Conservation (phyloP, 257 asterid species). For the Solanum rostratum region DNA sequence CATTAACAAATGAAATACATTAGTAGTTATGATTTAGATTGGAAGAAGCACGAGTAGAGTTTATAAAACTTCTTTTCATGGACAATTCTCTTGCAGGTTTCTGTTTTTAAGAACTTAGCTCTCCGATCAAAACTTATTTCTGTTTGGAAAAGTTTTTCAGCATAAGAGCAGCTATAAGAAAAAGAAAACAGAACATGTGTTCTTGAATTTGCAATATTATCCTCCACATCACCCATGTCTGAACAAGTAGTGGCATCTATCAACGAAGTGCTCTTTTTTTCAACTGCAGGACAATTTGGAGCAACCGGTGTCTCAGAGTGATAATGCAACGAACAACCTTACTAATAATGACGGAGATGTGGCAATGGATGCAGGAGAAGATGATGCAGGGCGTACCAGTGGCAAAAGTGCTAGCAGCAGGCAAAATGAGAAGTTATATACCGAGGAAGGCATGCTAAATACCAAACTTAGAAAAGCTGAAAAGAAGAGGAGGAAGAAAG, state of each 20-base stretch:
- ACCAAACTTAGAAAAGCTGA: constrained; percentile 59
- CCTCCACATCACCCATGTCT: neutral
- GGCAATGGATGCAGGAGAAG: constrained; percentile 50
- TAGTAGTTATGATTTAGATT: neutral
- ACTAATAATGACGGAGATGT: constrained; percentile 27
- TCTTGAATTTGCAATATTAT: neutral
- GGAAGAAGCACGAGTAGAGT: neutral
- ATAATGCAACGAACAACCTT: neutral
- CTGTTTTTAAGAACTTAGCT: neutral
- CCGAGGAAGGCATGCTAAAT: constrained; percentile 74
- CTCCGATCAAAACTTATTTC: neutral
- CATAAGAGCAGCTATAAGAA: neutral
- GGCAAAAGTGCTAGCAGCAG: constrained; percentile 27
- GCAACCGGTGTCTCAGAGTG: constrained; percentile 4
- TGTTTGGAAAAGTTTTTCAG: neutral
- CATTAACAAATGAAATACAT: neutral
- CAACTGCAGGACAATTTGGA: constrained; percentile 39
- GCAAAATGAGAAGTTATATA: constrained; percentile 77
- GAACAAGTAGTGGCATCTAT: neutral
- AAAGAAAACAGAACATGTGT: neutral
- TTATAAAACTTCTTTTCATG: neutral
- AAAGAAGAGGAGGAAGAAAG: constrained; percentile 57
- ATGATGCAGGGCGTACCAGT: constrained; percentile 21
- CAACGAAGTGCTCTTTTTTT: neutral
- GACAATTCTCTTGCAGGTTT: neutral